These are phyloP conservation scores for Punctularia strigosozonata DNA, from an alignment of 768 basidiomycete species.

Conservation along the genomic window DNA sequence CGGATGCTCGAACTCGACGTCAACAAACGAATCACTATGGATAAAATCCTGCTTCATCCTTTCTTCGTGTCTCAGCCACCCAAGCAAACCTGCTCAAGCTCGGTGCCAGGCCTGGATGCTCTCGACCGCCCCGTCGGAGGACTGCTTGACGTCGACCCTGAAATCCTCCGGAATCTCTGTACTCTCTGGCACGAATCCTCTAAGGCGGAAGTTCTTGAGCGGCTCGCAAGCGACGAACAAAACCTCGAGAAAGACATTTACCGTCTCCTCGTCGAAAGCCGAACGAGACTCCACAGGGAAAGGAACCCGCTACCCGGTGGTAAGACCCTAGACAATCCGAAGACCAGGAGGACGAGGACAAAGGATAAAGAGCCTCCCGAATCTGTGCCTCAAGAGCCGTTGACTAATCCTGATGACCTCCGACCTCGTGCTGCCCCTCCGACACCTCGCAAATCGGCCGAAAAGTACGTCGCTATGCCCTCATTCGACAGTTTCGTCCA, in stretches of 20 bases:
- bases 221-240: constrained; percentile 50
- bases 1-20: constrained; percentile 76
- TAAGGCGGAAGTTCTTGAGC: constrained; percentile 62
- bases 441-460: constrained; percentile 46
- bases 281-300: too few species aligned
- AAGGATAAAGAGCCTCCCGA: constrained; percentile 29
- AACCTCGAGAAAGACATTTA: constrained; percentile 98
- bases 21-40: constrained; percentile 67
- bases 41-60: constrained; percentile 68
- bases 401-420: constrained; percentile 13
- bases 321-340: constrained; percentile 60
- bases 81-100: constrained; percentile 25
- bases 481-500: too few species aligned
- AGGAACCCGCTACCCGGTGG: too few species aligned
- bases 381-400: constrained; percentile 1
- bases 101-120: constrained; percentile 53
- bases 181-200: constrained; percentile 84
- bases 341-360: constrained; percentile 55
- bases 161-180: constrained; percentile 81
- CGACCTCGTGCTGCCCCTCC: constrained; percentile 47
- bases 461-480: constrained; percentile 18
- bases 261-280: constrained; percentile 77
- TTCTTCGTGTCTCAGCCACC: constrained; percentile 56
- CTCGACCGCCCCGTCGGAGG: constrained; percentile 59
- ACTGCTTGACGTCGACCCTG: constrained; percentile 64